Base-by-base conservation (phyloP, 345 rosid genomes). In the Odontarrhena argentea region DNA sequence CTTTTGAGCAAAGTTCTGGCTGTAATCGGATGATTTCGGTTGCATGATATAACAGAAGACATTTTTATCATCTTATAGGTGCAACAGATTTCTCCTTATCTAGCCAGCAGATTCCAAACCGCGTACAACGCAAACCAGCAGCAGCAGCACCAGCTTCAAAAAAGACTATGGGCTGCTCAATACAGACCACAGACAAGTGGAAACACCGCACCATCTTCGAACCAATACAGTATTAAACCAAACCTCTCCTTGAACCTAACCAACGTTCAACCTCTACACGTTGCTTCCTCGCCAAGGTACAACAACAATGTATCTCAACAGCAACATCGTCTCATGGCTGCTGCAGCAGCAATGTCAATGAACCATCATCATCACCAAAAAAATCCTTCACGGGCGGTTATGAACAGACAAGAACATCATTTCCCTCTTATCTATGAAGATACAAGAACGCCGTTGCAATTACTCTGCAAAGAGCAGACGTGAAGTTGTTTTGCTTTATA, bases 141-240 rank as follows among this genome's bases (percentile, higher is more conserved):
- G 34, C 80, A 79, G 9, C 81, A 77, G 0, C 85, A 67, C 28
- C 77, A 67, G 59, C 73, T 67, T 18, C 78, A 77, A 13, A 84
- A 83, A 11, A 73, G 69, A 61, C 61, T 82, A 18, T 84, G 88
- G 96, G 77, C 89, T 22, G 73, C 84, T 68, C 91, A 82, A 15
- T 77, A 53, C 65, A 80, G 82, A 62, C 56, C 67, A 24, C 80
- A 61, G 46, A 74, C 68, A 75, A 67, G 71, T 51, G 58, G 42
- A 44, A 65, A 43, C 71, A 28, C 58, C 2, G 5, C 40, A 38
- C 61, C 76, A 7, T 57, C 59, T 13, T 55, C 73, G 61, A 64
- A 72, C 36, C 93, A 75, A 38, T 75, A 64, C 67, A 85, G 75
- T 58, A 32, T 32, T 32, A 73, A 80, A 77, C 81, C 73, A 55